Base-by-base conservation (phyloP, 805 yeast genomes). In the Candida jianshihensis region DNA sequence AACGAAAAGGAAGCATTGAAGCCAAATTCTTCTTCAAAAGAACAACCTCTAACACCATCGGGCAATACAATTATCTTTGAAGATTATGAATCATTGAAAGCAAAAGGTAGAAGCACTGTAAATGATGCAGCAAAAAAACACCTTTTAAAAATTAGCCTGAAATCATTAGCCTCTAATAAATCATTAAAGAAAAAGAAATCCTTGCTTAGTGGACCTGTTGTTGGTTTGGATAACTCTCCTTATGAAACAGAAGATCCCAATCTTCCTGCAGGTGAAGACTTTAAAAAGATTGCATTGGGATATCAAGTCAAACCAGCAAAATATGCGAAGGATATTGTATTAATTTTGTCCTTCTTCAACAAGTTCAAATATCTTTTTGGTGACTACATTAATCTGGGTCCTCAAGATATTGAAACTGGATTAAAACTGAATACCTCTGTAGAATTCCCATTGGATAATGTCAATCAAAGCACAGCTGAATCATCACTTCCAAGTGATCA, bases 321-420 rank as follows among this genome's bases (percentile, higher is more conserved):
- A 24, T 43, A 40, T 26, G 54, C 54, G 1, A 39, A 25, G 24
- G 58, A 53, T 28, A 43, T 53, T 10, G 27, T 51, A 27, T 7
- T 16, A 2, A 42, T 53, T 1, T 29, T 53, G 26, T 43, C 51
- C 3, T 52, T 53, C 17, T 32, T 42, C 18, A 30, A 43, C 17
- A 50, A 47, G 37, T 53, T 52, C 34, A 47, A 40, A 30, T 16
- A 26, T 4, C 19, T 38, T 9, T 51, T 53, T 26, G 15, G 16
- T 2, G 46, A 38, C 13, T 20, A 51, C 7, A 45, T 41, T 4
- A 48, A 46, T 30, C 26, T 53, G 21, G 49, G 50, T 1, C 53
- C 54, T 9, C 56, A 49, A 27, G 56, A 53, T 34, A 26, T 53
- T n/a, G 53, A 49, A 29, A 36, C 33, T 25, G 58, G 57, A 10